Conservation (phyloP, 495 filamentous ascomycete genomes). For the Penicillium cataractarum region DNA sequence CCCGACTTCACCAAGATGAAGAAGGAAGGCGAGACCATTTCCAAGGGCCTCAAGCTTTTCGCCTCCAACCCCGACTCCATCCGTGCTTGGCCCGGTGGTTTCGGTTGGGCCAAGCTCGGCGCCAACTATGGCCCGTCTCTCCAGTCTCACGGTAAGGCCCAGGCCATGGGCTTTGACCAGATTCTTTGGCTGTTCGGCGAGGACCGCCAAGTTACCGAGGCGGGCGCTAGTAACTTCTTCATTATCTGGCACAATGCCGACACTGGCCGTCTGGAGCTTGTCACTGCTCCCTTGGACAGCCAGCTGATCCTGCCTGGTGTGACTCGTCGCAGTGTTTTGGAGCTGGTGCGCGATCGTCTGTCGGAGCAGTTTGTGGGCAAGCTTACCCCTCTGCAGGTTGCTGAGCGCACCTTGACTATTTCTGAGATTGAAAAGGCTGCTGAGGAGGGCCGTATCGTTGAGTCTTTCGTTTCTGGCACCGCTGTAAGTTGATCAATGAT, state of each 20-base stretch:
- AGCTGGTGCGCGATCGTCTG: slow-evolving; percentile 69
- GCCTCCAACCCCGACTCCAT: slow-evolving; percentile 76
- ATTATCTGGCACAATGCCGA: slow-evolving; percentile 74
- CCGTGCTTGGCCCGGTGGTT: slow-evolving; percentile 91
- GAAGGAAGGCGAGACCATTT: slow-evolving; percentile 28
- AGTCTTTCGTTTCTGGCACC: slow-evolving; percentile 86
- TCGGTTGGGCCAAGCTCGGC: slow-evolving; percentile 87
- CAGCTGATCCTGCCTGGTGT: slow-evolving; percentile 85
- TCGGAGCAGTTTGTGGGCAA: slow-evolving; percentile 34
- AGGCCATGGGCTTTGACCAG: slow-evolving; percentile 74
- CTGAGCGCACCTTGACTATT: slow-evolving; percentile 82
- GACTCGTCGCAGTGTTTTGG: slow-evolving; percentile 74
- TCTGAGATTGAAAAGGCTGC: slow-evolving; percentile 72
- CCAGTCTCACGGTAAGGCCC: slow-evolving; percentile 73
- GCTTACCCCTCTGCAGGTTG: slow-evolving; percentile 66
- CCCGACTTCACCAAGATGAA: slow-evolving; percentile 54
- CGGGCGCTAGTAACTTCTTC: slow-evolving; percentile 93
- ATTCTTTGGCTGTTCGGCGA: slow-evolving; percentile 88
- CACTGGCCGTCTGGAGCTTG: slow-evolving; percentile 66
- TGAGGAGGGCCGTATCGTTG: slow-evolving; percentile 75
- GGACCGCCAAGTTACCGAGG: slow-evolving; percentile 80
- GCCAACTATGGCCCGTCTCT: slow-evolving; percentile 89
- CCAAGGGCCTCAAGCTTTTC: slow-evolving; percentile 71
- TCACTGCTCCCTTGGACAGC: slow-evolving; percentile 81
- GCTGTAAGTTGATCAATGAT: slow-evolving; percentile 59